Percentiles rank a stretch among this genome's conserved stretches.
Evolutionary conservation across 2,329 filamentous ascomycete genomes (phyloP).

Genomic region (Pleomassaria siparia): DNA sequence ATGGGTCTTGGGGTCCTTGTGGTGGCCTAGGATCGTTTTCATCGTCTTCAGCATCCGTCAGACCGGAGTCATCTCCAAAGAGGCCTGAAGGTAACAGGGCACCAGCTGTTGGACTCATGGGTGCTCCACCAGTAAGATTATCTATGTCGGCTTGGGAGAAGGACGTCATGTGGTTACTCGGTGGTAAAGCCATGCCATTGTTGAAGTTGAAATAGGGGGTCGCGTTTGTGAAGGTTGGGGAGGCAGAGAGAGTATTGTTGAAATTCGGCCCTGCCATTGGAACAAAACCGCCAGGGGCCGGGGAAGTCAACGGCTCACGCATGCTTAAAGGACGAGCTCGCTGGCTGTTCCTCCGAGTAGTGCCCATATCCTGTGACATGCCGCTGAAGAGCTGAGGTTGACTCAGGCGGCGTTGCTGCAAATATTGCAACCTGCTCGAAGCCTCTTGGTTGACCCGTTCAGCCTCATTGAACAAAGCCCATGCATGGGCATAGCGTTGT

Average conservation of each 20-base stretch:
- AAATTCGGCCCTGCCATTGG: conserved; percentile 46
- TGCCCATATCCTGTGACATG: conserved; percentile 31
- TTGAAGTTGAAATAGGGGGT: conserved; percentile 58
- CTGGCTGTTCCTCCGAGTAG: conserved; percentile 44
- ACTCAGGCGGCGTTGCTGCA: conserved; percentile 42
- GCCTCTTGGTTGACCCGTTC: conserved; percentile 43
- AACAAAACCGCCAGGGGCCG: conserved; percentile 36
- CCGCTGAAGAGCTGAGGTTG: conserved; percentile 42
- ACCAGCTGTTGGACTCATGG: conserved; percentile 75
- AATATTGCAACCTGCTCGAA: conserved; percentile 44
- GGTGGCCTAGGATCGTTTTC: conserved; percentile 28
- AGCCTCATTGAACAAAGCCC: conserved; percentile 37
- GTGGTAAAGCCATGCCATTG: conserved; percentile 62
- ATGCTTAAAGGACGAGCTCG: conserved; percentile 44
- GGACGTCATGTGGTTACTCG: conserved; percentile 24
- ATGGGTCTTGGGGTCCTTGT: conserved; percentile 26
- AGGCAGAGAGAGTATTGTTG: conserved; percentile 50
- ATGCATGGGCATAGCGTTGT: conserved; percentile 45
- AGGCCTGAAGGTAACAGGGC: conserved; percentile 71
- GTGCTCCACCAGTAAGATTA: conserved; percentile 63
- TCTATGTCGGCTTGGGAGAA: conserved; percentile 65
- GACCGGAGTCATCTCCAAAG: conserved; percentile 64
- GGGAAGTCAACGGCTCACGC: conserved; percentile 36
- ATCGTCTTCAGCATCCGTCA: conserved; percentile 36
- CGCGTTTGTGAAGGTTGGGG: conserved; percentile 55